Base-by-base conservation (phyloP, 1,139 yeast genomes). In the Saccharomyces hybrid region DNA sequence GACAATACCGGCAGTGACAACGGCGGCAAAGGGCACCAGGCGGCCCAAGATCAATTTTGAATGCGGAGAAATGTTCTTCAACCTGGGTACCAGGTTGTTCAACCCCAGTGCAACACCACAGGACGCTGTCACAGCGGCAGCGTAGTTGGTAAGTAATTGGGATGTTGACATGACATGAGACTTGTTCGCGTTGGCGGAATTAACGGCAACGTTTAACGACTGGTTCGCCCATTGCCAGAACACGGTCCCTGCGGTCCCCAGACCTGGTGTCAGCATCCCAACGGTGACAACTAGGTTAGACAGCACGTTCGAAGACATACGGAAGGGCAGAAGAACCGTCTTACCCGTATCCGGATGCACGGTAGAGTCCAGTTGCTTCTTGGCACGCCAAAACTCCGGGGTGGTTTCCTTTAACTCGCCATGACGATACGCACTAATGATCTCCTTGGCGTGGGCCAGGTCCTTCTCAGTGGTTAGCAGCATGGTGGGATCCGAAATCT, bases 181-280 rank as follows among this genome's bases (percentile, higher is more conserved):
- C 69, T 93, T 93, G 76, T 93, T 93, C 50, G 97, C 95, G 68
- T 93, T 93, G 47, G 98, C 95, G 48, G 95, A 89, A 73, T 93
- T 93, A 61, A 93, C 90, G 5, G 99, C 99, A 53, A 93, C 99
- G 66, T 93, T 93, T 61, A 93, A 78, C 38, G 96, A 87, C 74
- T 93, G 99, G 73, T 93, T 93, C 28, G 97, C 96, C 69, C 93
- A 83, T 73, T 93, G 99, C 99, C 99, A 93, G 72, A 93, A 90
- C 31, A 90, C 71, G 0, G 98, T 91, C 28, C 99, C 99, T 0
- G 80, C 83, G 9, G 93, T 84, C 13, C 96, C 95, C 67, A 93
- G 71, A 58, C 88, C 88, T 5, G 99, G 99, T 0, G 97, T 91
- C 65, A 93, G 79, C 99, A 93, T 93, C 62, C 99, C 99, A 3